phyloP scores from a whole-genome alignment of 768 basidiomycete species.

The Mycena haematopus region DNA sequence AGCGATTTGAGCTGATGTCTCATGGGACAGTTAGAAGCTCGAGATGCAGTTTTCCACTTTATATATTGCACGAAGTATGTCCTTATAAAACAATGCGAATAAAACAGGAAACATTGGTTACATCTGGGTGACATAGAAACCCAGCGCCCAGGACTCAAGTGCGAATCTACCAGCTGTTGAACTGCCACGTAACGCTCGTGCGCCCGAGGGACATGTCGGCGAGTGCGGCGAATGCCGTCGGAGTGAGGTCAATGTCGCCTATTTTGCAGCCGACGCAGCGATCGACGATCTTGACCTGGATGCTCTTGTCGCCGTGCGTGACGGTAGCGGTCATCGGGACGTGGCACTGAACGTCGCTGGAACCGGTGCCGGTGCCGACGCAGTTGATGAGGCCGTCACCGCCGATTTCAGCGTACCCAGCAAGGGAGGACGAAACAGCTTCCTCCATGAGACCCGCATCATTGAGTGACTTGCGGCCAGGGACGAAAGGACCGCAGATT shows the following conservation, averaged over 20 bases:
- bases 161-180: slow-evolving; percentile 29
- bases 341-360: slow-evolving; percentile 13
- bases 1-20: too few species aligned
- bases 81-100: not conserved
- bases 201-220: slow-evolving; percentile 34
- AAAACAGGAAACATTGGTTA: not conserved
- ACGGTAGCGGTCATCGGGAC: slow-evolving; percentile 33
- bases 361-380: not conserved
- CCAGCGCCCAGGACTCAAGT: too few species aligned
- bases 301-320: slow-evolving; percentile 39
- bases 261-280: slow-evolving; percentile 53
- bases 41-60: too few species aligned
- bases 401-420: slow-evolving; percentile 32
- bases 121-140: too few species aligned
- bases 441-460: slow-evolving; percentile 26
- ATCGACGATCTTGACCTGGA: slow-evolving; percentile 52
- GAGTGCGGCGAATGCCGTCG: slow-evolving; percentile 34
- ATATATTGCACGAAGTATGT: too few species aligned
- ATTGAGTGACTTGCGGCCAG: slow-evolving; percentile 32
- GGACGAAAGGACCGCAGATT: slow-evolving; percentile 38
- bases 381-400: slow-evolving; percentile 36
- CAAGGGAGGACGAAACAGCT: slow-evolving; percentile 22
- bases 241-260: slow-evolving; percentile 39
- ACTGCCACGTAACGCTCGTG: slow-evolving; percentile 46
- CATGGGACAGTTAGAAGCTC: too few species aligned